Conservation (phyloP, 2,329 filamentous ascomycete genomes). For the Grosmannia clavigera region DNA sequence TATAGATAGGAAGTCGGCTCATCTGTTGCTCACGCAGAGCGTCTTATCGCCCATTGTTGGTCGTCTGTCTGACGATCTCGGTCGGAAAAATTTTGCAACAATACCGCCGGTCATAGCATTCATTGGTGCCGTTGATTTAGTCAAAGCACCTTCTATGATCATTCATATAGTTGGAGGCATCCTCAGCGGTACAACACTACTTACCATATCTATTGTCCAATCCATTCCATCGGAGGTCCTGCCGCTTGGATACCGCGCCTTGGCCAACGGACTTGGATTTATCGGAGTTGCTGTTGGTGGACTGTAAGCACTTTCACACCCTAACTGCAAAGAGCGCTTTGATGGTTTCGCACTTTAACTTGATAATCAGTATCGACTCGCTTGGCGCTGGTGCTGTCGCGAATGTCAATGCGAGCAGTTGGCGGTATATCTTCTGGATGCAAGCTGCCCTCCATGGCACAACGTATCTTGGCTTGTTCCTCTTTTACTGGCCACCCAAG, state of each 20-base stretch:
- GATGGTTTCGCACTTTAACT: not conserved
- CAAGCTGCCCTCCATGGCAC: constrained; percentile 40
- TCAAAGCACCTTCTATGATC: constrained; percentile 40
- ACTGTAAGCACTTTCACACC: constrained; percentile 24
- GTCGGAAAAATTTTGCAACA: constrained; percentile 39
- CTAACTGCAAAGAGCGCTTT: too few relatives aligned
- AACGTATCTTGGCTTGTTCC: constrained; percentile 32
- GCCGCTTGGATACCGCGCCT: constrained; percentile 41
- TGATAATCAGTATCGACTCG: constrained; percentile 26
- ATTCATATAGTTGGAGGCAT: constrained; percentile 45
- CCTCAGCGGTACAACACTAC: constrained; percentile 40
- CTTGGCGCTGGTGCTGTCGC: constrained; percentile 40
- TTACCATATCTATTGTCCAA: constrained; percentile 42
- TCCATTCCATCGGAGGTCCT: constrained; percentile 44
- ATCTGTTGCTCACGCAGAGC: constrained; percentile 41
- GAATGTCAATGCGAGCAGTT: constrained; percentile 31
- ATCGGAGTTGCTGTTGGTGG: constrained; percentile 38
- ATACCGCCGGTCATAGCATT: constrained; percentile 41
- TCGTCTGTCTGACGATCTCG: constrained; percentile 42
- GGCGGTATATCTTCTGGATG: constrained; percentile 47
- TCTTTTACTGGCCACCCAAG: constrained; percentile 34
- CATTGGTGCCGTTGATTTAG: constrained; percentile 39
- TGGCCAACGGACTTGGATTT: constrained; percentile 41
- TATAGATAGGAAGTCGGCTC: not conserved
- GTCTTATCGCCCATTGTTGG: constrained; percentile 44